Evolutionary conservation across 306 rosid genomes (phyloP).

Genomic region (Luffa acutangula): DNA sequence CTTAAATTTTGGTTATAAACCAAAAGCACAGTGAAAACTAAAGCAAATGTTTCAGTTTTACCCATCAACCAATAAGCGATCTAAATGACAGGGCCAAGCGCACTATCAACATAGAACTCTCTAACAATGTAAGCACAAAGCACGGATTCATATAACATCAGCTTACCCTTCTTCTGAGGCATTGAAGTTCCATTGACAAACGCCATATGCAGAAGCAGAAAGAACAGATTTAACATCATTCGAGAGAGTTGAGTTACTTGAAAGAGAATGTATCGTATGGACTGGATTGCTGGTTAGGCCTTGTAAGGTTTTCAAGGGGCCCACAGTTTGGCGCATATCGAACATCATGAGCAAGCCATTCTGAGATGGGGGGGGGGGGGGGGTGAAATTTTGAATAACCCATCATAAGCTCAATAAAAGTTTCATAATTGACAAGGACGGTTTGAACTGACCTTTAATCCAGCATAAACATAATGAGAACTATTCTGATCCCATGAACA

Average conservation of each 20-base stretch:
- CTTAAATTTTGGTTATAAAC: neutral
- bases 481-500: slow-evolving; percentile 76
- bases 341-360: slow-evolving; percentile 72
- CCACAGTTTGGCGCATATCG: slow-evolving; percentile 69
- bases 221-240: slow-evolving; percentile 37
- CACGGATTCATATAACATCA: neutral
- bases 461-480: slow-evolving; percentile 57
- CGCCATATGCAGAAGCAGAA: slow-evolving; percentile 78
- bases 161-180: slow-evolving; percentile 62
- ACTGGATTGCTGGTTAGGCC: slow-evolving; percentile 69
- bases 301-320: slow-evolving; percentile 46
- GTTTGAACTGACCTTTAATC: slow-evolving; percentile 60
- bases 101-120: neutral
- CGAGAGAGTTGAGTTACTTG: slow-evolving; percentile 32
- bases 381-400: neutral
- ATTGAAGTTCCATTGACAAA: slow-evolving; percentile 62
- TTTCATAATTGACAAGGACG: slow-evolving; percentile 13
- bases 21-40: neutral
- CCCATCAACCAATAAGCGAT: neutral
- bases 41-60: neutral
- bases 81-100: neutral
- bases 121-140: neutral
- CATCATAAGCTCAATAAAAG: neutral
- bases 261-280: slow-evolving; percentile 63
- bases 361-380: slow-evolving; percentile 27